Evolutionary conservation across 495 filamentous ascomycete genomes (phyloP).

Genomic region (Neurospora tetraspora): DNA sequence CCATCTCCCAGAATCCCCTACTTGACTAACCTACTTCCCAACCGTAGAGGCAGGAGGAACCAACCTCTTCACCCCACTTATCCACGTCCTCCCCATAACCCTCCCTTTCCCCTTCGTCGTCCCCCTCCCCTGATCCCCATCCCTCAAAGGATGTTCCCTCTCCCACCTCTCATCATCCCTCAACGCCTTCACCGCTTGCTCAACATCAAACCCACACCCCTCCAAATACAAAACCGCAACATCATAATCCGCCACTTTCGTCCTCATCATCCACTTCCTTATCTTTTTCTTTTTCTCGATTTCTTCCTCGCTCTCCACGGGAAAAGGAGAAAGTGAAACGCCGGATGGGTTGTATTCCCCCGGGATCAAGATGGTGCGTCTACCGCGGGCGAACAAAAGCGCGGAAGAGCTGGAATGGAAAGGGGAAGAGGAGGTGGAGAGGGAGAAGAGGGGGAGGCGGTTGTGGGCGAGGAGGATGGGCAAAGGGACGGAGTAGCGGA

Average conservation of each 20-base stretch:
- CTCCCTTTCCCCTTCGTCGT: conserved; percentile 10
- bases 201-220: conserved; percentile 54
- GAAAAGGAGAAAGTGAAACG: conserved; percentile 52
- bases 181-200: conserved; percentile 48
- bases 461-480: conserved; percentile 48
- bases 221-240: conserved; percentile 61
- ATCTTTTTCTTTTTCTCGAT: conserved; percentile 54
- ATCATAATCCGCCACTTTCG: conserved; percentile 65
- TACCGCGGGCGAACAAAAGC: conserved; percentile 22
- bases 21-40: neutral
- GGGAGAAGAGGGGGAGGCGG: conserved; percentile 49
- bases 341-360: conserved; percentile 44
- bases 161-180: conserved; percentile 65
- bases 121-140: conserved; percentile 4
- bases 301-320: conserved; percentile 59
- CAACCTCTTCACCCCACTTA: neutral
- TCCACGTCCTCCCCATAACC: conserved; percentile 10
- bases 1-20: neutral
- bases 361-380: conserved; percentile 59
- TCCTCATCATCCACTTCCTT: conserved; percentile 59
- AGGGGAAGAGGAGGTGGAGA: conserved; percentile 51
- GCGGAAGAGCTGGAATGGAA: neutral
- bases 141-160: conserved; percentile 50
- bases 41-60: neutral
- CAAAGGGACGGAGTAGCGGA: conserved; percentile 55